These are phyloP conservation scores for Leccinum disarticulatum DNA, from an alignment of 768 basidiomycete species.

Conservation along the genomic window DNA sequence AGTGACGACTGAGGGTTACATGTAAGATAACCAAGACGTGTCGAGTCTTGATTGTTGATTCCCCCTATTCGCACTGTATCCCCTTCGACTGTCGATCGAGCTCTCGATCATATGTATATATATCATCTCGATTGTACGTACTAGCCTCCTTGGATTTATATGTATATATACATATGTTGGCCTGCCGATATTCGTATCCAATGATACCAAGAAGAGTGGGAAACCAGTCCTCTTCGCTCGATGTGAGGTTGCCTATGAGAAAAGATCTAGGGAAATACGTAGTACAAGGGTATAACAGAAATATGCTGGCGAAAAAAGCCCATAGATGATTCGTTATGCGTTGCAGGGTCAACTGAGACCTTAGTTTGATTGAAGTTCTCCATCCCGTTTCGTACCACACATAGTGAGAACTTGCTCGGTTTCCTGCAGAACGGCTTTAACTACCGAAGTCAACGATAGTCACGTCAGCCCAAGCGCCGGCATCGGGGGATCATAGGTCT, in stretches of 20 bases:
- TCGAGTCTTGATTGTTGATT: not conserved
- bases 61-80: not conserved
- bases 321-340: not conserved
- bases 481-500: constrained; percentile 3
- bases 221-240: not conserved
- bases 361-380: constrained; percentile 13
- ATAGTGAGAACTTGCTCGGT: constrained; percentile 44
- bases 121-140: not conserved
- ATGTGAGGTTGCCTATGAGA: not conserved
- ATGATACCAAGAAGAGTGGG: not conserved
- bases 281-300: not conserved
- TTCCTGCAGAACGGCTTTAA: constrained; percentile 43
- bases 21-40: not conserved
- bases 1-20: not conserved
- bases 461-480: constrained; percentile 6
- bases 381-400: constrained; percentile 46
- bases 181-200: not conserved
- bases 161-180: not conserved
- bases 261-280: not conserved
- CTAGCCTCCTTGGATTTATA: not conserved
- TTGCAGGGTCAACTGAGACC: not conserved
- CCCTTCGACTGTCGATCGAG: not conserved
- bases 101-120: not conserved
- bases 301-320: not conserved
- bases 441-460: constrained; percentile 22